phyloP scores from a whole-genome alignment of 345 rosid genomes.

The Litchi chinensis region DNA sequence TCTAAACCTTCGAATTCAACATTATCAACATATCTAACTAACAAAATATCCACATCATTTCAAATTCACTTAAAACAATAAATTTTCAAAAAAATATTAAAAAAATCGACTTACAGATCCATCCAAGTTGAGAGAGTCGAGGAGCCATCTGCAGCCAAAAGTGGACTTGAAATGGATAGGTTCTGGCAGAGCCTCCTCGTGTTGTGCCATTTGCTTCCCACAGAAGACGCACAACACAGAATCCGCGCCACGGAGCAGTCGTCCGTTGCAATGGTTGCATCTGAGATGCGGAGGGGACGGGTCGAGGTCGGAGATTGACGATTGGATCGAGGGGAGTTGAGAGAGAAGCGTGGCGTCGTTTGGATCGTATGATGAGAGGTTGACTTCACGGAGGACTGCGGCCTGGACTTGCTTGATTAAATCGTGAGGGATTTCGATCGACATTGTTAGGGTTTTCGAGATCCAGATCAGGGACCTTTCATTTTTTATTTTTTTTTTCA shows the following conservation, averaged over 20 bases:
- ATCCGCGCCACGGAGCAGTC: slow-evolving; percentile 57
- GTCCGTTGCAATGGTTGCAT: slow-evolving; percentile 69
- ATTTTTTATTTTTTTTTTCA: background rate
- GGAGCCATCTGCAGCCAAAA: slow-evolving; percentile 65
- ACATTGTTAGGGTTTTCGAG: slow-evolving; percentile 42
- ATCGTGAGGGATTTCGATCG: slow-evolving; percentile 58
- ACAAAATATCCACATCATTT: background rate
- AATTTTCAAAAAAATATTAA: background rate
- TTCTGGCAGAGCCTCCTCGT: slow-evolving; percentile 52
- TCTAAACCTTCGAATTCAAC: background rate
- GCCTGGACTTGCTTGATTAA: slow-evolving; percentile 54
- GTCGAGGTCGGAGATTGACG: slow-evolving; percentile 54
- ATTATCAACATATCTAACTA: background rate
- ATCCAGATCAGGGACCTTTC: background rate
- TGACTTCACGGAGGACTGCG: slow-evolving; percentile 65
- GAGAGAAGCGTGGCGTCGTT: slow-evolving; percentile 35
- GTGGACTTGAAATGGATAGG: slow-evolving; percentile 70
- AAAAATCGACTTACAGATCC: slow-evolving; percentile 63
- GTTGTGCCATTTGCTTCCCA: slow-evolving; percentile 47
- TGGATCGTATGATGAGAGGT: slow-evolving; percentile 57
- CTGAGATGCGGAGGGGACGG: slow-evolving; percentile 65
- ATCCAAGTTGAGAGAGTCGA: slow-evolving; percentile 62
- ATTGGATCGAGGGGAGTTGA: slow-evolving; percentile 43
- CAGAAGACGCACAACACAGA: slow-evolving; percentile 83
- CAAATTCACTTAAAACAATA: background rate